A percentile compares a stretch with the other conserved stretches of the same genome.
These are phyloP conservation scores for Linum lewisii DNA, from an alignment of 345 rosid species.

Conservation along the genomic window DNA sequence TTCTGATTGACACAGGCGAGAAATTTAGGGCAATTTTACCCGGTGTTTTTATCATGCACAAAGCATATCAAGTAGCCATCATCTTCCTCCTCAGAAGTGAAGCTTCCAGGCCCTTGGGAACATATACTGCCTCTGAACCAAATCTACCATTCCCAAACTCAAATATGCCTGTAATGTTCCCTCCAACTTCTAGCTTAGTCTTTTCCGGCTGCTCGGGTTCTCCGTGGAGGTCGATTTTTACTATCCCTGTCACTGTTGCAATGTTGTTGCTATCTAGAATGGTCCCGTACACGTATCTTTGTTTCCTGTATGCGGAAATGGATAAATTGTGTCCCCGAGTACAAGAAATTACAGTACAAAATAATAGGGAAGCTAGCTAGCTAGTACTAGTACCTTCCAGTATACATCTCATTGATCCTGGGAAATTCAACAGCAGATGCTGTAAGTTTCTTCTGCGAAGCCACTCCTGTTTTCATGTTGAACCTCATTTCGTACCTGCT, in stretches of 20 bases:
- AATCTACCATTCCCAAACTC: slow-evolving; percentile 73
- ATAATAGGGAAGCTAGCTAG: too few relatives aligned
- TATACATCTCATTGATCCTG: slow-evolving; percentile 65
- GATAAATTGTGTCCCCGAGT: too few relatives aligned
- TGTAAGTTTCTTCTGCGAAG: slow-evolving; percentile 72
- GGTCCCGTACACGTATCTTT: slow-evolving; percentile 87
- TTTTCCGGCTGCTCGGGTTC: slow-evolving; percentile 60
- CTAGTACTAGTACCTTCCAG: slow-evolving; percentile 78
- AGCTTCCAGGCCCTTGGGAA: slow-evolving; percentile 44
- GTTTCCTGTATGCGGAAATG: slow-evolving; percentile 52
- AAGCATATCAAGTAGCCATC: slow-evolving; percentile 85
- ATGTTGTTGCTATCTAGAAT: slow-evolving; percentile 49
- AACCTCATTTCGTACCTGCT: slow-evolving; percentile 90
- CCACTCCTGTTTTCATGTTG: slow-evolving; percentile 76
- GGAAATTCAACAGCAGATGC: slow-evolving; percentile 86
- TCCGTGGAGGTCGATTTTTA: slow-evolving; percentile 76
- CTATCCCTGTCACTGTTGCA: slow-evolving; percentile 66
- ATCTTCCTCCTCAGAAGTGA: slow-evolving; percentile 73
- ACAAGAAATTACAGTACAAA: too few relatives aligned
- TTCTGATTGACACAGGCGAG: too few relatives aligned
- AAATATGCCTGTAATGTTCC: slow-evolving; percentile 76
- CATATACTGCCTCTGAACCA: slow-evolving; percentile 91
- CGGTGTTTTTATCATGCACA: slow-evolving; percentile 73
- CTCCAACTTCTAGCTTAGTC: slow-evolving; percentile 66
- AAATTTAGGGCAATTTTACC: slow-evolving; percentile 31